Evolutionary conservation across 805 yeast species (phyloP).

Genomic region (Candida ipomoeae): DNA sequence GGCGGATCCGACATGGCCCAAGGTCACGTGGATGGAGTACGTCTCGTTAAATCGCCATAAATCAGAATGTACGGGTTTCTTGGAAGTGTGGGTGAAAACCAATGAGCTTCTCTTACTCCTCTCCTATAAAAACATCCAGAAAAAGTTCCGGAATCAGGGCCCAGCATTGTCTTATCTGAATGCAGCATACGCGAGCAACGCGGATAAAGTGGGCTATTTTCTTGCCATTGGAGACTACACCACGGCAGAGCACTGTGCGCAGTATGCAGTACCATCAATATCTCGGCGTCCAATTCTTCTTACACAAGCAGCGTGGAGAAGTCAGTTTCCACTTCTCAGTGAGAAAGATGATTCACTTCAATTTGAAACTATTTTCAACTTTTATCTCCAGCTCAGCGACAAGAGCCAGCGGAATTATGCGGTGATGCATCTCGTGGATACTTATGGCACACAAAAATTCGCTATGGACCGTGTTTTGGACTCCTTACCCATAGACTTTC

Average conservation of each 20-base stretch:
- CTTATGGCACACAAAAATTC: conserved; percentile 21
- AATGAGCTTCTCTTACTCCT: conserved; percentile 26
- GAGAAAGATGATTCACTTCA: conserved; percentile 3
- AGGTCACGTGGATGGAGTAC: conserved; percentile 36
- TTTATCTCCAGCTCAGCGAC: conserved; percentile 16
- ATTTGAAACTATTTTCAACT: conserved; percentile 17
- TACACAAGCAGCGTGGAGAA: not conserved
- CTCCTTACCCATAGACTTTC: conserved; percentile 29
- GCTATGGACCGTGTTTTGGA: conserved; percentile 24
- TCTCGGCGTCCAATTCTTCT: conserved; percentile 20
- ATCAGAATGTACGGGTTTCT: conserved; percentile 27
- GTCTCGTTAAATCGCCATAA: conserved; percentile 22
- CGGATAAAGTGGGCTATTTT: conserved; percentile 2
- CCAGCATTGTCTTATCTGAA: conserved; percentile 1
- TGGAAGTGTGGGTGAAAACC: conserved; percentile 29
- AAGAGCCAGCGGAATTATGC: conserved; percentile 13
- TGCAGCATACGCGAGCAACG: not conserved
- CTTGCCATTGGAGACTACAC: conserved; percentile 28
- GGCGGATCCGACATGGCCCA: conserved; percentile 31
- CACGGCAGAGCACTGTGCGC: conserved; percentile 31
- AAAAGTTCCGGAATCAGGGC: not conserved
- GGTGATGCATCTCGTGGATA: conserved; percentile 26
- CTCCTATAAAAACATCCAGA: not conserved
- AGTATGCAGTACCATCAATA: conserved; percentile 20
- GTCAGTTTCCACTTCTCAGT: not conserved